Percentiles rank a stretch among this genome's conserved stretches.
phyloP scores from a whole-genome alignment of 257 asterid species.

The Hygrophila difformis region DNA sequence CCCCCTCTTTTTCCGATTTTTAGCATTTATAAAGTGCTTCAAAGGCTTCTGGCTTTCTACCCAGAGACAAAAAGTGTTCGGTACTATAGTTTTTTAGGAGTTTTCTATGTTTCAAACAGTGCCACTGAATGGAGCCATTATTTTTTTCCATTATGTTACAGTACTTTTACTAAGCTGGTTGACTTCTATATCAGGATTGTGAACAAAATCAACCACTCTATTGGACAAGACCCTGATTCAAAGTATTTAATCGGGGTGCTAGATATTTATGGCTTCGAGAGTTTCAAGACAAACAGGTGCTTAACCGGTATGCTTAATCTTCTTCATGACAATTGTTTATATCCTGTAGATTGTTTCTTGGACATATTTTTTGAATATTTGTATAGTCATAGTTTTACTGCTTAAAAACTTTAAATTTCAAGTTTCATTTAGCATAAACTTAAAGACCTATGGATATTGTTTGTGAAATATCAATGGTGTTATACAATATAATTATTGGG shows the following conservation, averaged over 20 bases:
- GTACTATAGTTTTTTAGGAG: too few species aligned
- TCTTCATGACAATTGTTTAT: constrained; percentile 34
- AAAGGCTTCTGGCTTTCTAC: too few species aligned
- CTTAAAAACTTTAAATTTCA: neutral
- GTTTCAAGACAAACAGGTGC: constrained; percentile 99
- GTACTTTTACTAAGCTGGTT: constrained; percentile 12
- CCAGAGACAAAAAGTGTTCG: too few species aligned
- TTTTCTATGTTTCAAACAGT: too few species aligned
- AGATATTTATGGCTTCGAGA: constrained; percentile 95
- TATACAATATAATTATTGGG: too few species aligned
- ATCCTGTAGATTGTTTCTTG: constrained; percentile 22
- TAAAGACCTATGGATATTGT: constrained; percentile 2
- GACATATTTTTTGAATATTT: too few species aligned
- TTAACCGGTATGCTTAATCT: constrained; percentile 93
- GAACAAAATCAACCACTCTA: constrained; percentile 71
- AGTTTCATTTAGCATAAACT: neutral
- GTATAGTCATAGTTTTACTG: too few species aligned
- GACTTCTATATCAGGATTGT: constrained; percentile 55
- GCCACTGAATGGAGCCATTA: too few species aligned
- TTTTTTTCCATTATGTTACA: too few species aligned
- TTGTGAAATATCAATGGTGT: neutral
- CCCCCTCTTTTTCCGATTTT: too few species aligned
- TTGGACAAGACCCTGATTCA: constrained; percentile 84
- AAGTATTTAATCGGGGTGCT: constrained; percentile 77
- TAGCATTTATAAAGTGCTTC: too few species aligned